These are phyloP conservation scores for Peronospora destructor DNA, from an alignment of 352 stramenopile genomes.

Conservation along the genomic window DNA sequence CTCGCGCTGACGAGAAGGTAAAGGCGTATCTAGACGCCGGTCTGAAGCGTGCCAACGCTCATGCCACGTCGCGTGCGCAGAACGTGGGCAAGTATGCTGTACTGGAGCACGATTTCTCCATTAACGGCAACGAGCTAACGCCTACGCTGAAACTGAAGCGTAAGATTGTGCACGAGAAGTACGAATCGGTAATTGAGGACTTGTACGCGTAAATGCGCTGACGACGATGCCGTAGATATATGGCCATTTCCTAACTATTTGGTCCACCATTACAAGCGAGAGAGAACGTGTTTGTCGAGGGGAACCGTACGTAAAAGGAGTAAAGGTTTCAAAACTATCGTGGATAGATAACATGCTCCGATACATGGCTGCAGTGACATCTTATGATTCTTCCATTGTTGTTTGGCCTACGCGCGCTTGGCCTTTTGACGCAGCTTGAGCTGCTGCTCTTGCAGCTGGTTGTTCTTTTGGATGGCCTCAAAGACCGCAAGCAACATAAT, in stretches of 20 bases:
- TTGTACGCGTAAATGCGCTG: constrained; percentile 72
- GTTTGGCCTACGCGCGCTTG: constrained; percentile 33
- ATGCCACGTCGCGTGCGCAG: constrained; percentile 74
- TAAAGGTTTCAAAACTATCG: too few relatives aligned
- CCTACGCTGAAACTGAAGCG: constrained; percentile 96
- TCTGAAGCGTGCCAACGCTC: constrained; percentile 70
- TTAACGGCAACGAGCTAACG: constrained; percentile 89
- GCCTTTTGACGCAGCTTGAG: constrained; percentile 49
- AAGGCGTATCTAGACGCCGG: constrained; percentile 66
- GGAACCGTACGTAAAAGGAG: neutral
- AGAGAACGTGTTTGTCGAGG: constrained; percentile 1
- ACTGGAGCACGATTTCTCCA: constrained; percentile 87
- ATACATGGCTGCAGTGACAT: neutral
- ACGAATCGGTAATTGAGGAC: constrained; percentile 79
- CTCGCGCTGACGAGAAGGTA: constrained; percentile 67
- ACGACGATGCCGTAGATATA: constrained; percentile 7
- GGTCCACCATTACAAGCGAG: neutral
- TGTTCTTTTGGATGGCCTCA: constrained; percentile 68
- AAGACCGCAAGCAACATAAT: constrained; percentile 71
- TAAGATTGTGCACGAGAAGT: constrained; percentile 89
- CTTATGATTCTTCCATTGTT: neutral
- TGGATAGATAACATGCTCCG: too few relatives aligned
- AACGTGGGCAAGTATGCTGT: constrained; percentile 85
- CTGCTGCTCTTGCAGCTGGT: constrained; percentile 65
- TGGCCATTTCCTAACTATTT: constrained; percentile 7